Conservation (phyloP, 495 filamentous ascomycete genomes). For the Annulohypoxylon bovei region DNA sequence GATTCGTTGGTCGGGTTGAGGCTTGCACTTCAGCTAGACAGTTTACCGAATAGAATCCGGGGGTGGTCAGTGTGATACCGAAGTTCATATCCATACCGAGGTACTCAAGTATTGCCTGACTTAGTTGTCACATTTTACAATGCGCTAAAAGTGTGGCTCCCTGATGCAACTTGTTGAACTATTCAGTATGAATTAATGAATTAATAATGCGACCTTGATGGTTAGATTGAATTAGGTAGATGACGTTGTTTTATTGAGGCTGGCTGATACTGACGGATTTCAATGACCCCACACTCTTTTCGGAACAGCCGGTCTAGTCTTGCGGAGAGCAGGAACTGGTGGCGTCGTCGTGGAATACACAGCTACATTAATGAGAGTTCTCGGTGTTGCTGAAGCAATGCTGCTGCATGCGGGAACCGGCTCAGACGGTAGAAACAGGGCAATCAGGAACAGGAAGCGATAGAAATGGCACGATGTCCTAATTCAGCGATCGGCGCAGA, state of each 20-base stretch:
- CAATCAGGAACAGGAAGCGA: constrained; percentile 13
- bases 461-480: constrained; percentile 18
- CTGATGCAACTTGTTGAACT: background rate
- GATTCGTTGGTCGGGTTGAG: background rate
- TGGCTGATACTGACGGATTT: constrained; percentile 5
- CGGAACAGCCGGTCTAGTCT: constrained; percentile 1
- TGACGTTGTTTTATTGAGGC: constrained; percentile 23
- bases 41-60: background rate
- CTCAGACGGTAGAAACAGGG: background rate
- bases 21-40: background rate
- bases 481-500: constrained; percentile 9
- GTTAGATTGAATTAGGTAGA: constrained; percentile 19
- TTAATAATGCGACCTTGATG: constrained; percentile 14
- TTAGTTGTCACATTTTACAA: no score
- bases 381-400: constrained; percentile 16
- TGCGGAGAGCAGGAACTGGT: background rate
- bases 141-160: background rate
- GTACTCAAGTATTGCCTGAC: background rate
- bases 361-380: background rate
- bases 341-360: background rate
- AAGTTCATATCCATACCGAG: background rate
- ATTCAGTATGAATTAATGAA: background rate
- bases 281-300: constrained; percentile 18
- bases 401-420: background rate
- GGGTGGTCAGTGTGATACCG: background rate